A percentile compares a stretch with the other conserved stretches of the same genome.
phyloP scores from a whole-genome alignment of 352 stramenopile species.

The Phytopythium oedochilum region DNA sequence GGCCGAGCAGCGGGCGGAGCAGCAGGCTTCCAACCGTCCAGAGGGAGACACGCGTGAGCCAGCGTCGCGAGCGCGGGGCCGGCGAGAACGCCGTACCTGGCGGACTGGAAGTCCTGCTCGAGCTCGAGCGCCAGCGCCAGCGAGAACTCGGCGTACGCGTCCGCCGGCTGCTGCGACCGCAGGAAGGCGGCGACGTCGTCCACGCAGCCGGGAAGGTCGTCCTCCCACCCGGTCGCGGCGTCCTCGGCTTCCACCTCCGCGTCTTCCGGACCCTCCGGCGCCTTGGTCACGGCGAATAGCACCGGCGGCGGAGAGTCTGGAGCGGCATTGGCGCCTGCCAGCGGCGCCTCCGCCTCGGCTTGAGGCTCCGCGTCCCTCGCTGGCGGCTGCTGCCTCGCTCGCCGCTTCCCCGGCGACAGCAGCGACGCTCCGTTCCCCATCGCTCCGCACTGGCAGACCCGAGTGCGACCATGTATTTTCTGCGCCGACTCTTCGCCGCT shows the following conservation, averaged over 20 bases:
- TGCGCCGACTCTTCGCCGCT: background rate
- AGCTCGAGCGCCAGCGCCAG: conserved; percentile 39
- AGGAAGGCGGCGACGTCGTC: conserved; percentile 28
- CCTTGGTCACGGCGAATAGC: background rate
- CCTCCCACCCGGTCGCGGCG: background rate
- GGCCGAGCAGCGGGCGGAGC: conserved; percentile 18
- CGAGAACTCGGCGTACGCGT: conserved; percentile 31
- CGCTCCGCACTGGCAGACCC: background rate
- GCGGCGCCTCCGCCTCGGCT: conserved; percentile 2
- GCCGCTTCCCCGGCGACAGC: background rate
- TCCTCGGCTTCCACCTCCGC: conserved; percentile 1
- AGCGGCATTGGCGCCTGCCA: no score
- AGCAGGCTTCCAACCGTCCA: conserved; percentile 11
- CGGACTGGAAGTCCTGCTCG: conserved; percentile 22
- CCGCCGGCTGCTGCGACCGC: conserved; percentile 10
- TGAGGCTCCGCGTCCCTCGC: background rate
- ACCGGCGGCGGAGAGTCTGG: background rate
- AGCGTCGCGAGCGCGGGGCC: no score
- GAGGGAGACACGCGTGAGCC: background rate
- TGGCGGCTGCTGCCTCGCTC: background rate
- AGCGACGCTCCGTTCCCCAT: conserved; percentile 7
- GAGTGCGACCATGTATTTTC: background rate
- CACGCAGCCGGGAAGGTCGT: background rate
- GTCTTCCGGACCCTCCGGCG: background rate
- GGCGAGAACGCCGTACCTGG: conserved; percentile 14